These are phyloP conservation scores for Lophiostoma macrostomum DNA, from an alignment of 495 filamentous ascomycete genomes.

Conservation along the genomic window DNA sequence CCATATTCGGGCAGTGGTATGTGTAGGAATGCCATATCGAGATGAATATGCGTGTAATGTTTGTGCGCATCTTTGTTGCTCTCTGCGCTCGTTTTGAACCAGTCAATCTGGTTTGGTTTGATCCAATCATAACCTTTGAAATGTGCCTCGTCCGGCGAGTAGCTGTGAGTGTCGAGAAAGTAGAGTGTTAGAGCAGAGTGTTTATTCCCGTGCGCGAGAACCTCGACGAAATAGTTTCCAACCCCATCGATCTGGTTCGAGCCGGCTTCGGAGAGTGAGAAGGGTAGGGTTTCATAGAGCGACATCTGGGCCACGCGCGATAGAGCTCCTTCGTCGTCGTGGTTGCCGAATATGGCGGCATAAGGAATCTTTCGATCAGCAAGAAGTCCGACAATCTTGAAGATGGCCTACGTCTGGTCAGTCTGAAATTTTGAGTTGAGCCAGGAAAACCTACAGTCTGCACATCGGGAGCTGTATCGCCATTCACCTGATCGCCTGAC, in stretches of 20 bases:
- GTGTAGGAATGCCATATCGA: conserved; percentile 96
- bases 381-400: conserved; percentile 86
- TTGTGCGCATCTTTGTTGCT: conserved; percentile 67
- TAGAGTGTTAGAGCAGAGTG: conserved; percentile 93
- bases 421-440: background rate
- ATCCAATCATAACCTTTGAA: conserved; percentile 94
- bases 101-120: conserved; percentile 87
- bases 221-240: conserved; percentile 92
- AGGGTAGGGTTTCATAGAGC: conserved; percentile 80
- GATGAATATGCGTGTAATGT: conserved; percentile 82
- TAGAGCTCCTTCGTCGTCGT: conserved; percentile 89
- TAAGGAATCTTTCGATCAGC: conserved; percentile 87
- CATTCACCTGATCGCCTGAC: conserved; percentile 92
- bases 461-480: conserved; percentile 86
- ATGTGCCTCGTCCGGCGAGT: conserved; percentile 83
- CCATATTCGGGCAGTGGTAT: conserved; percentile 92
- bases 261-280: conserved; percentile 78
- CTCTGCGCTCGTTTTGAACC: conserved; percentile 78
- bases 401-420: conserved; percentile 60
- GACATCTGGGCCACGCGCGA: conserved; percentile 75
- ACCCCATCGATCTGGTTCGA: conserved; percentile 81
- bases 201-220: conserved; percentile 73
- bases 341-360: conserved; percentile 93
- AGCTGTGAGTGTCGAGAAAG: conserved; percentile 87
- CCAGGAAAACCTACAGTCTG: conserved; percentile 57